These are phyloP conservation scores for Hyphopichia fennica DNA, from an alignment of 1,139 yeast species.

Conservation along the genomic window DNA sequence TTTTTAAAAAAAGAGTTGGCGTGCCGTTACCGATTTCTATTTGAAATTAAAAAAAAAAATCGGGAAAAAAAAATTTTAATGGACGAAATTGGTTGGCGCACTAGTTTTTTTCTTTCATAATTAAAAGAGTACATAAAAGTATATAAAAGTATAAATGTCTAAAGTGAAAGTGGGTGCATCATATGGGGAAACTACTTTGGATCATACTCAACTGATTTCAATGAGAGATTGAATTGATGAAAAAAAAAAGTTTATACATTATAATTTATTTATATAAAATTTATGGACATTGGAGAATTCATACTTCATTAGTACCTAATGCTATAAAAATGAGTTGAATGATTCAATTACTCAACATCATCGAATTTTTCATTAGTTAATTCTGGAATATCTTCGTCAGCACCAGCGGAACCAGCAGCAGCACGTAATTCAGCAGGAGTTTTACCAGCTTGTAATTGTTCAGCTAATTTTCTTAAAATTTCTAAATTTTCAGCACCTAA, in stretches of 20 bases:
- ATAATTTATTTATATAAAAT: background rate
- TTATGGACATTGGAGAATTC: background rate
- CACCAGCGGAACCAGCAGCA: constrained; percentile 48
- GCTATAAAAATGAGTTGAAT: background rate
- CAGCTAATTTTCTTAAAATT: constrained; percentile 86
- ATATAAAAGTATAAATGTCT: too few relatives aligned
- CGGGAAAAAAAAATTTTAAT: too few relatives aligned
- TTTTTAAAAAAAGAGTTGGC: too few relatives aligned
- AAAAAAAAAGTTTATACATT: background rate
- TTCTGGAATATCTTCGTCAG: constrained; percentile 84
- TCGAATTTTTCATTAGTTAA: constrained; percentile 95
- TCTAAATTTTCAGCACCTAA: constrained; percentile 95
- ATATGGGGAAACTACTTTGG: too few relatives aligned
- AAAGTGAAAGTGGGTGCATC: too few relatives aligned
- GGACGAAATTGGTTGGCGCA: too few relatives aligned
- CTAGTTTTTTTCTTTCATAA: too few relatives aligned
- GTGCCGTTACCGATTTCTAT: too few relatives aligned
- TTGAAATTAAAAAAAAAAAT: too few relatives aligned
- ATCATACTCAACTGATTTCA: too few relatives aligned
- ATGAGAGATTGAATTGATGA: too few relatives aligned
- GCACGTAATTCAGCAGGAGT: constrained; percentile 52
- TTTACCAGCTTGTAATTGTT: constrained; percentile 72
- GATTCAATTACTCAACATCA: constrained; percentile 60
- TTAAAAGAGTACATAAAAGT: too few relatives aligned
- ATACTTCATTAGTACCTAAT: background rate